Conservation (phyloP, 306 rosid genomes). For the Begonia fuchsioides region DNA sequence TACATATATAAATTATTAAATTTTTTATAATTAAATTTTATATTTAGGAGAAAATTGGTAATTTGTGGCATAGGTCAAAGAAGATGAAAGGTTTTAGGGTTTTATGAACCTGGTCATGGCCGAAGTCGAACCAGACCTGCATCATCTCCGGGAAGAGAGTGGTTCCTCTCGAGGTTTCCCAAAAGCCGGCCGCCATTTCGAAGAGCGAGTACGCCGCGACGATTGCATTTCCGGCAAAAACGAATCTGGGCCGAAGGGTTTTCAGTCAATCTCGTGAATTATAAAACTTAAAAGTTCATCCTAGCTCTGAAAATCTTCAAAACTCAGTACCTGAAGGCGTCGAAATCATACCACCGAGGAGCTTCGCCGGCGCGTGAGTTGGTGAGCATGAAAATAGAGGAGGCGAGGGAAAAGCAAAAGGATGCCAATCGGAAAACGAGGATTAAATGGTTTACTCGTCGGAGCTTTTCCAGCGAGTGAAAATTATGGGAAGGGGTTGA, state of each 20-base stretch:
- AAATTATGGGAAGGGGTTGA: too few species aligned
- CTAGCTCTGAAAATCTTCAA: too few species aligned
- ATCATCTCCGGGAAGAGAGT: slow-evolving; percentile 72
- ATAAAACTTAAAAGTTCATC: too few species aligned
- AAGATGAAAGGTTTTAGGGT: slow-evolving; percentile 5
- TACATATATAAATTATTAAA: too few species aligned
- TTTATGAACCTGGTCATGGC: slow-evolving; percentile 90
- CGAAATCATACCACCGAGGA: slow-evolving; percentile 77
- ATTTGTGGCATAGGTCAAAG: too few species aligned
- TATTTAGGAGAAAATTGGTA: too few species aligned
- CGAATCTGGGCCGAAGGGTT: slow-evolving; percentile 36
- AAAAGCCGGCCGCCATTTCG: slow-evolving; percentile 71
- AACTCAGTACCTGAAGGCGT: slow-evolving; percentile 94
- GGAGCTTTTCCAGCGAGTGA: slow-evolving; percentile 73
- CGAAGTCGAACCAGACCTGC: slow-evolving; percentile 97
- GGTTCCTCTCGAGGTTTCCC: slow-evolving; percentile 81
- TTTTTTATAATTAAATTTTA: too few species aligned
- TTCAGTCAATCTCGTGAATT: neutral
- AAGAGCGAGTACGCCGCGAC: slow-evolving; percentile 73
- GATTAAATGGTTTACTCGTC: slow-evolving; percentile 65
- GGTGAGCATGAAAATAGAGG: slow-evolving; percentile 84
- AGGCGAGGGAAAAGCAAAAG: slow-evolving; percentile 66
- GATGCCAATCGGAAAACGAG: slow-evolving; percentile 62
- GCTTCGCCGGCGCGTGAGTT: slow-evolving; percentile 38
- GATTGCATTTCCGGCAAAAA: slow-evolving; percentile 72